phyloP scores from a whole-genome alignment of 208 protist genomes.

The Trichomonas tenax region DNA sequence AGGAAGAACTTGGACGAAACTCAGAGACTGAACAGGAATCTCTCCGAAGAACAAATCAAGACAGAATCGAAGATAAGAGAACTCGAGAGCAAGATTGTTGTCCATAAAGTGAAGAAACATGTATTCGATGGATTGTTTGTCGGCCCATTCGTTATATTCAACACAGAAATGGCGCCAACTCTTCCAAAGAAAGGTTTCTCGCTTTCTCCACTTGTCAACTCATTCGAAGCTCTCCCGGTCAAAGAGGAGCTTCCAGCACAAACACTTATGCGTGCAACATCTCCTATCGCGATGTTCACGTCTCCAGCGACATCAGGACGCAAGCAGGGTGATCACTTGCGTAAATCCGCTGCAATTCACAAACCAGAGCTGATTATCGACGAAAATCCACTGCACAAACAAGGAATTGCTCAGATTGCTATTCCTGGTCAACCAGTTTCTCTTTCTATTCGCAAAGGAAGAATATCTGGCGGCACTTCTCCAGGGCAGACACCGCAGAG shows the following conservation, averaged over 20 bases:
- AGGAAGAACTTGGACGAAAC: neutral
- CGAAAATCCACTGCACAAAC: neutral
- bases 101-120: neutral
- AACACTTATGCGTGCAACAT: neutral
- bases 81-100: neutral
- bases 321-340: neutral
- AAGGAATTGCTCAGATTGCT: neutral
- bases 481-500: neutral
- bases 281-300: neutral
- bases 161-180: neutral
- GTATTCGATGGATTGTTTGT: neutral
- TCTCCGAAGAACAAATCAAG: neutral
- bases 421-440: neutral
- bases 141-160: neutral
- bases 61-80: neutral
- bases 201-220: neutral
- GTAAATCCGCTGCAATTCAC: neutral
- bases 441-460: neutral
- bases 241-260: neutral
- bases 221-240: neutral
- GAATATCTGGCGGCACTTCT: neutral
- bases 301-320: neutral
- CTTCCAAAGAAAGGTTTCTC: neutral
- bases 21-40: neutral
- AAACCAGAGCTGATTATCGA: neutral